These are phyloP conservation scores for Phaseolus coccineus DNA, from an alignment of 331 rosid species.

Conservation along the genomic window DNA sequence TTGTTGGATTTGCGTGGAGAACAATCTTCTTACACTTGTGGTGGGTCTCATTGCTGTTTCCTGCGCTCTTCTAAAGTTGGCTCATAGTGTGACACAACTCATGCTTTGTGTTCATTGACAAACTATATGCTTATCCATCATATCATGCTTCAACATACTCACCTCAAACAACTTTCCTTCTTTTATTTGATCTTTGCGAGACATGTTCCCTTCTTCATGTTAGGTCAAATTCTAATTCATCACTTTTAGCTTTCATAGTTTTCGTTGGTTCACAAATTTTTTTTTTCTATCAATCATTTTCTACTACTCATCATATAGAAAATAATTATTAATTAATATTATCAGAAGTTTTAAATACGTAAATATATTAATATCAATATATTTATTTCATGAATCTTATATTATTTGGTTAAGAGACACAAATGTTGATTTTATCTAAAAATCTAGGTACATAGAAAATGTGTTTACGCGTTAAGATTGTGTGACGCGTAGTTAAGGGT, in stretches of 20 bases:
- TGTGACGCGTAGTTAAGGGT: neutral
- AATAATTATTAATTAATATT: too few species aligned
- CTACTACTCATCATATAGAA: too few species aligned
- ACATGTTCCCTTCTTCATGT: conserved; percentile 33
- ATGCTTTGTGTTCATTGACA: conserved; percentile 6
- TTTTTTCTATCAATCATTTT: too few species aligned
- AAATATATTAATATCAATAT: too few species aligned
- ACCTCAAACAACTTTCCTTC: neutral
- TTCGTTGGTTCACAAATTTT: too few species aligned
- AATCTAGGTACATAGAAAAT: neutral
- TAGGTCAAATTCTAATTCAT: conserved; percentile 7
- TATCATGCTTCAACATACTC: neutral
- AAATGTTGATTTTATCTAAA: too few species aligned
- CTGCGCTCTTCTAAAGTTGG: neutral
- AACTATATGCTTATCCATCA: conserved; percentile 8
- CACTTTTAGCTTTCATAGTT: conserved; percentile 13
- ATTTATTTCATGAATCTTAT: too few species aligned
- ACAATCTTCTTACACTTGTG: neutral
- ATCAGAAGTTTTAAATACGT: too few species aligned
- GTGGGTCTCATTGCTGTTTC: neutral
- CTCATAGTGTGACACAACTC: conserved; percentile 1
- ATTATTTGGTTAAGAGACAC: too few species aligned
- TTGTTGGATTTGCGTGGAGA: conserved; percentile 26
- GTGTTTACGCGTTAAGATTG: neutral
- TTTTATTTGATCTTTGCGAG: neutral